Percentiles rank a stretch among this genome's conserved stretches.
phyloP scores from a whole-genome alignment of 495 filamentous ascomycete genomes.

The Aspergillus cavernicola region DNA sequence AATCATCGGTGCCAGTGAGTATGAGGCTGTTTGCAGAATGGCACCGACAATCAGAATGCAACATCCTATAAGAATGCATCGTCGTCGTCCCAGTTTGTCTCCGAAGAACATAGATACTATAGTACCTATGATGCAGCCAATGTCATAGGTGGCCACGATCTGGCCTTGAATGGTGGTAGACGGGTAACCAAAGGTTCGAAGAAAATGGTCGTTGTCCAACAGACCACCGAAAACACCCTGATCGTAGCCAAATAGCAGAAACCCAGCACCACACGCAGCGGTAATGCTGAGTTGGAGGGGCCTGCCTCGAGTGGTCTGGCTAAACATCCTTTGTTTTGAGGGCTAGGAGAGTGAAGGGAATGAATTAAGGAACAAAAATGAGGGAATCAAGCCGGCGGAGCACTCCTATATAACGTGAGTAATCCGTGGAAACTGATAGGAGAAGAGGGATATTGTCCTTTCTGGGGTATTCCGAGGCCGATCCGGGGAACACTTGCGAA shows the following conservation, averaged over 20 bases:
- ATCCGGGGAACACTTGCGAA: background rate
- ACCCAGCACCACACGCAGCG: background rate
- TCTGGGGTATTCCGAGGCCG: background rate
- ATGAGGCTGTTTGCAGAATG: conserved; percentile 52
- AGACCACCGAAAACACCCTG: conserved; percentile 36
- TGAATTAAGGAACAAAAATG: too few species aligned
- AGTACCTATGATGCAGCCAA: conserved; percentile 55
- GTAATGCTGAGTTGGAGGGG: background rate
- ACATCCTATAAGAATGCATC: conserved; percentile 47
- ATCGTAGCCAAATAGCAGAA: conserved; percentile 25
- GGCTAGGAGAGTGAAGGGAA: background rate
- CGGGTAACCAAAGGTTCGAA: conserved; percentile 17
- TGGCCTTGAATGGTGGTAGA: conserved; percentile 6
- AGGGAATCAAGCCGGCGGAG: too few species aligned
- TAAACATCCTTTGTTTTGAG: background rate
- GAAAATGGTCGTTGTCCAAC: conserved; percentile 25
- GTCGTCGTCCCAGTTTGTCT: conserved; percentile 50
- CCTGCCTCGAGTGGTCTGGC: background rate
- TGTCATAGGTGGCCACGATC: conserved; percentile 53
- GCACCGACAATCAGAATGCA: conserved; percentile 53
- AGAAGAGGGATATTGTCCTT: background rate
- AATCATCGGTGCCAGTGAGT: conserved; percentile 53
- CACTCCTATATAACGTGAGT: background rate
- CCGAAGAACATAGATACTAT: conserved; percentile 46
- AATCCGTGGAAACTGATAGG: background rate